Evolutionary conservation across 2,329 filamentous ascomycete genomes (phyloP).

Genomic region (Arthroderma sp.): DNA sequence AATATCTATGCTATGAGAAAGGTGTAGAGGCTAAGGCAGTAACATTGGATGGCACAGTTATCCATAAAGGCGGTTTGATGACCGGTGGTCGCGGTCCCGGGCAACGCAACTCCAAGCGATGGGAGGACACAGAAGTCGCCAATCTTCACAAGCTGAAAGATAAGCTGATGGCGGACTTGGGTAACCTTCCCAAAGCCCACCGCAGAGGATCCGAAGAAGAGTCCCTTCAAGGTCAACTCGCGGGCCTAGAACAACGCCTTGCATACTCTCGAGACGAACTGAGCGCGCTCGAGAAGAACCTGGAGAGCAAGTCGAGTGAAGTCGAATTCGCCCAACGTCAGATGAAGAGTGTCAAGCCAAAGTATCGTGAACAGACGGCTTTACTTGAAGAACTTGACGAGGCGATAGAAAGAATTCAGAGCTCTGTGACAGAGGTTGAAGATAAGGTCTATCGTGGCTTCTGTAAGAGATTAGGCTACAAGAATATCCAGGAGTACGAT

Average conservation of each 20-base stretch:
- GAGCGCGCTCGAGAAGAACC: conserved; percentile 66
- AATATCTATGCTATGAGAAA: conserved; percentile 75
- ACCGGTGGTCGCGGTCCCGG: conserved; percentile 79
- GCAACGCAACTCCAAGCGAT: conserved; percentile 64
- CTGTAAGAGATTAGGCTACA: conserved; percentile 75
- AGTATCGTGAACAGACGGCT: conserved; percentile 58
- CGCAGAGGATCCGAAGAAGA: conserved; percentile 69
- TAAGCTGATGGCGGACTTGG: conserved; percentile 65
- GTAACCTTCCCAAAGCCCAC: conserved; percentile 66
- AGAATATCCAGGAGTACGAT: conserved; percentile 84
- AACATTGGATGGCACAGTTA: conserved; percentile 86
- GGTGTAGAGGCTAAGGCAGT: conserved; percentile 87
- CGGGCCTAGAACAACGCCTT: conserved; percentile 66
- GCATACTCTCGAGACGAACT: conserved; percentile 62
- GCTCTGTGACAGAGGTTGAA: conserved; percentile 66
- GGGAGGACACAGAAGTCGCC: conserved; percentile 82
- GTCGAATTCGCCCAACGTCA: conserved; percentile 60
- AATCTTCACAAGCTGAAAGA: conserved; percentile 65
- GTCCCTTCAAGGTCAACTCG: conserved; percentile 63
- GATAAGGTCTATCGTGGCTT: conserved; percentile 79
- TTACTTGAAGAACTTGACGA: conserved; percentile 53
- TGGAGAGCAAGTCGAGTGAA: conserved; percentile 73
- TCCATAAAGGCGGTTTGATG: conserved; percentile 93
- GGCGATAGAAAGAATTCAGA: conserved; percentile 45
- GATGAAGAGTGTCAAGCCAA: conserved; percentile 63